These are phyloP conservation scores for Asterophora parasitica DNA, from an alignment of 768 basidiomycete species.

Conservation along the genomic window DNA sequence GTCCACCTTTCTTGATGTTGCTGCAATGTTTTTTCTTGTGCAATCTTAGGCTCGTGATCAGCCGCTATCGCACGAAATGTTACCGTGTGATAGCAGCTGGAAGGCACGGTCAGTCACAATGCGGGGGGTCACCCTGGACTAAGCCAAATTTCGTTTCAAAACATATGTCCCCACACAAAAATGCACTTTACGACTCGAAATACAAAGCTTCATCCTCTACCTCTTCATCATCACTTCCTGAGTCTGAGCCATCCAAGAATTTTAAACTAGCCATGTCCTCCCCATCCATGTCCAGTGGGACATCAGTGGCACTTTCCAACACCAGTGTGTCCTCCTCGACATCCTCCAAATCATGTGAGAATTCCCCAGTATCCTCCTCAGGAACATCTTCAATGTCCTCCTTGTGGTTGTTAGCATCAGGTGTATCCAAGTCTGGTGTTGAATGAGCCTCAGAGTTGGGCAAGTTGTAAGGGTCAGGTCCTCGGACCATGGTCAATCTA, in stretches of 20 bases:
- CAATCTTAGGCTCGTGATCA: slow-evolving; percentile 3
- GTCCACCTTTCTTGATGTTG: no score
- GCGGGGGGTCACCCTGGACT: slow-evolving; percentile 17
- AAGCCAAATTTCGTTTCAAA: slow-evolving; percentile 11
- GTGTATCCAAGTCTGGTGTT: background rate
- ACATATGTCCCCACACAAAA: background rate
- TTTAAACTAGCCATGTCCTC: background rate
- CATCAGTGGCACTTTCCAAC: slow-evolving; percentile 1
- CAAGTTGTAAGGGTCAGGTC: no score
- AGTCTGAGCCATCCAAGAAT: background rate
- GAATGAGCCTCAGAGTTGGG: background rate
- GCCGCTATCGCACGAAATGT: background rate
- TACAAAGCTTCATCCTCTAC: background rate
- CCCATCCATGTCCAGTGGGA: background rate
- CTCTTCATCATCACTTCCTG: background rate
- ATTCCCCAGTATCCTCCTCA: slow-evolving; percentile 5
- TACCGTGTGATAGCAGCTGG: background rate
- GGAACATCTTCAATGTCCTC: background rate
- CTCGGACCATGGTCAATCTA: no score
- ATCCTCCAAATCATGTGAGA: background rate
- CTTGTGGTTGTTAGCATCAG: slow-evolving; percentile 8
- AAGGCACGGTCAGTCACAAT: background rate
- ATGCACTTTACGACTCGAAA: background rate
- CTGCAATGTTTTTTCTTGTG: no score
- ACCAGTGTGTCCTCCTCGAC: background rate